Conservation (phyloP, 805 yeast species). For the Scheffersomyces ergatensis region DNA sequence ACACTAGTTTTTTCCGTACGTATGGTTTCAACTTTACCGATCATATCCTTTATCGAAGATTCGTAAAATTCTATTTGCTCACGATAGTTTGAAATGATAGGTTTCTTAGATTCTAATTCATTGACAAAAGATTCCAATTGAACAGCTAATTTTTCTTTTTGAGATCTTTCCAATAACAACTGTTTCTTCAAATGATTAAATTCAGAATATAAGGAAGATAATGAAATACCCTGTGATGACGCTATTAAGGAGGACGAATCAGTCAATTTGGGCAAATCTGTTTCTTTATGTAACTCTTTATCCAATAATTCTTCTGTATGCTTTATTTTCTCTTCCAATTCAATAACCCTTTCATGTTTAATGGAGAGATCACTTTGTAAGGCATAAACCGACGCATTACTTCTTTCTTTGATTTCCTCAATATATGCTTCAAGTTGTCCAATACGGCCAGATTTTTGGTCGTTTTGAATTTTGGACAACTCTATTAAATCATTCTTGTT, state of each 20-base stretch:
- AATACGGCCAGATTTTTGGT: slow-evolving; percentile 52
- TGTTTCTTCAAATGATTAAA: slow-evolving; percentile 63
- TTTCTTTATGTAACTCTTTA: slow-evolving; percentile 35
- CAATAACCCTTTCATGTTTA: slow-evolving; percentile 30
- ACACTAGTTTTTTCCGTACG: slow-evolving; percentile 48
- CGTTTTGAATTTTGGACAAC: slow-evolving; percentile 51
- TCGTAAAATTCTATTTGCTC: slow-evolving; percentile 52
- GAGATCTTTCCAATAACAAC: slow-evolving; percentile 64
- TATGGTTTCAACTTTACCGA: slow-evolving; percentile 49
- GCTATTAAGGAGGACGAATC: slow-evolving; percentile 57
- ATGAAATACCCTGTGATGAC: slow-evolving; percentile 47
- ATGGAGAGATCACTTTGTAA: slow-evolving; percentile 31
- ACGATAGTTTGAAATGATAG: slow-evolving; percentile 67
- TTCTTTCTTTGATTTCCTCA: slow-evolving; percentile 37
- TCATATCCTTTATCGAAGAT: slow-evolving; percentile 55
- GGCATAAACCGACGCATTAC: slow-evolving; percentile 32
- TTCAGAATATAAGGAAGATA: slow-evolving; percentile 66
- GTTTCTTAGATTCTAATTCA: slow-evolving; percentile 78
- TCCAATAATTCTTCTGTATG: slow-evolving; percentile 42
- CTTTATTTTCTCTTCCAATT: slow-evolving; percentile 33
- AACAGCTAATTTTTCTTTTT: slow-evolving; percentile 64
- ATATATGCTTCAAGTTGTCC: slow-evolving; percentile 49
- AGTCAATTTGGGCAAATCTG: slow-evolving; percentile 44
- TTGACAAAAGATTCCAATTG: slow-evolving; percentile 70
- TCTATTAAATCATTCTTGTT: slow-evolving; percentile 61